These are phyloP conservation scores for Vigna radiata DNA, from an alignment of 306 rosid species.

Conservation along the genomic window DNA sequence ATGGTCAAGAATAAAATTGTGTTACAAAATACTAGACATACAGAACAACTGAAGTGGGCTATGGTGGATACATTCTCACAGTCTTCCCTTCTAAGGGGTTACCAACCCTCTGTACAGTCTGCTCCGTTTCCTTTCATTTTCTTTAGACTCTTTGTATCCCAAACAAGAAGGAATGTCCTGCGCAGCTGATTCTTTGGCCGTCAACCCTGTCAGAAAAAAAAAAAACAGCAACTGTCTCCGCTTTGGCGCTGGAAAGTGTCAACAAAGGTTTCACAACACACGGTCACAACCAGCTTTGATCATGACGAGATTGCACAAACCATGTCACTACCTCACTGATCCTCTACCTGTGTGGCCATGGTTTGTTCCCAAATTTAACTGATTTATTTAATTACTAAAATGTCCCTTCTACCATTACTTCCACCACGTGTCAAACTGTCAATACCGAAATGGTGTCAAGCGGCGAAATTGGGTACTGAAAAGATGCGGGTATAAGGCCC, in stretches of 20 bases:
- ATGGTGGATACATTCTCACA: background rate
- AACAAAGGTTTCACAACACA: constrained; percentile 7
- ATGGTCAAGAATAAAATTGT: no score
- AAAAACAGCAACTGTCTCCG: constrained; percentile 67
- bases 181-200: constrained; percentile 61
- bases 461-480: background rate
- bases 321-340: constrained; percentile 48
- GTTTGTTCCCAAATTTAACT: background rate
- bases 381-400: constrained; percentile 1
- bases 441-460: no score
- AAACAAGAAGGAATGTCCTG: constrained; percentile 69
- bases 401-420: background rate
- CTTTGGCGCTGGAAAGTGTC: constrained; percentile 27
- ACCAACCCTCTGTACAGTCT: constrained; percentile 69
- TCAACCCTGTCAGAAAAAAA: constrained; percentile 56
- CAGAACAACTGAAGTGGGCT: no score
- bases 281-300: no score
- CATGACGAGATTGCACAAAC: constrained; percentile 53
- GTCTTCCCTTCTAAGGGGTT: constrained; percentile 57
- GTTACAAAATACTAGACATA: no score
- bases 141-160: constrained; percentile 76
- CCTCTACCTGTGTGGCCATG: constrained; percentile 51
- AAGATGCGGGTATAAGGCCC: constrained; percentile 19
- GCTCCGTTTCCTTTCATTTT: constrained; percentile 76
- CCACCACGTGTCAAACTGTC: no score